Base-by-base conservation (phyloP, 129 eudicot species). In the Chrysanthemum lavandulifolium region DNA sequence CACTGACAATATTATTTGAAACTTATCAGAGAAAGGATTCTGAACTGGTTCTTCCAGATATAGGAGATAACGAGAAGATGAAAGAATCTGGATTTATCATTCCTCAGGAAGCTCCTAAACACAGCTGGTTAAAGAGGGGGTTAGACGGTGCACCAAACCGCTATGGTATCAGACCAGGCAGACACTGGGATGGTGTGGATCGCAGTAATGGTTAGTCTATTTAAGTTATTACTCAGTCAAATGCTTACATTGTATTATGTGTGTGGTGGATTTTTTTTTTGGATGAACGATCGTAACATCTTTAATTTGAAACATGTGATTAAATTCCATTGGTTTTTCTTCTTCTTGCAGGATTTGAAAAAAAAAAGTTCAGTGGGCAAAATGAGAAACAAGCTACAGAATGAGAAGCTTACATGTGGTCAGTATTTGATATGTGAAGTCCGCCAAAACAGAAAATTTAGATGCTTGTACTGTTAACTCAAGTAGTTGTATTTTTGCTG, bases 131-230 rank as follows among this genome's bases (percentile, higher is more conserved):
- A 58, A 90, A 74, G 68, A 86, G 97, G 79, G 86, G 97, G 29
- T 51, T 90, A 1, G 96, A 84, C 13, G 86, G 84, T 67, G 95
- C 97, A 50, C 86, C 96, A 49, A 90, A 94, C 74, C 92, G 97
- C 13, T 94, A 94, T 67, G 85, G 89, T 27, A 94, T 94, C 77
- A 86, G 73, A 77, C 97, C 99, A 2, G 99, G 99, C 50, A 82
- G 99, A 56, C 99, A 94, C 29, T 94, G 99, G 99, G 99, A 94
- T 14, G 99, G 99, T 2, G 99, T 94, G 13, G 97, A 94, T 59
- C 96, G 99, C 25, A 94, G 97, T 68, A 94, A 67, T 12, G 98
- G 98, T 93, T 71, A 68, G 88, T 82, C 68, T 18, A 58, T 45
- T 71, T 73, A 10, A n/a, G 21, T 31, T 19, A 16, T 60, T 10